phyloP scores from a whole-genome alignment of 441 rosid species.

The Populus hybrid region DNA sequence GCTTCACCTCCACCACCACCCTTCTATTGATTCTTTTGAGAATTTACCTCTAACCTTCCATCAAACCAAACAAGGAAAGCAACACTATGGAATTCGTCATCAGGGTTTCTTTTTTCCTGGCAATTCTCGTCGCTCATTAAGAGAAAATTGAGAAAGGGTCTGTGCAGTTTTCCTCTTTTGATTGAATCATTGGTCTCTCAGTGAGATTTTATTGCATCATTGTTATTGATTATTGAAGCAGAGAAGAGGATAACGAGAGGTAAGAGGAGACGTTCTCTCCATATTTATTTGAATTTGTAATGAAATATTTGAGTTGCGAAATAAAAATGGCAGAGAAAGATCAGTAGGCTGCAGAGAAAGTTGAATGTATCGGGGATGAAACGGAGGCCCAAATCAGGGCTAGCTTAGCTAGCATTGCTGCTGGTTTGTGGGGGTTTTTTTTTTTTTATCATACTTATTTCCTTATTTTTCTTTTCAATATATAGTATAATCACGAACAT shows the following conservation, averaged over 20 bases:
- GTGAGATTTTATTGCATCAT: conserved; percentile 1
- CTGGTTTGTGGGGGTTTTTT: conserved; percentile 37
- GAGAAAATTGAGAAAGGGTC: conserved; percentile 14
- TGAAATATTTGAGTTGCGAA: conserved; percentile 50
- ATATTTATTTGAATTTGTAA: conserved; percentile 54
- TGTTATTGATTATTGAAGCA: conserved; percentile 19
- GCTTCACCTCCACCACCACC: conserved; percentile 98
- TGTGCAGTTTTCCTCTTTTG: not conserved
- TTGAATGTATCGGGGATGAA: conserved; percentile 56
- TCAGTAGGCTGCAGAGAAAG: conserved; percentile 48
- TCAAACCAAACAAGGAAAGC: conserved; percentile 3
- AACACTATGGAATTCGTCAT: not conserved
- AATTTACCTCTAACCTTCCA: conserved; percentile 51
- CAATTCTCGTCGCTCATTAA: conserved; percentile 47
- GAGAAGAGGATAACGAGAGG: conserved; percentile 26
- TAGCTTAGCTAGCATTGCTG: conserved; percentile 3
- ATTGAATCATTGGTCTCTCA: not conserved
- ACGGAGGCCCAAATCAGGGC: conserved; percentile 33
- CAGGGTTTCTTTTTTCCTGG: conserved; percentile 18
- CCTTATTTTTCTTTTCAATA: conserved; percentile 19
- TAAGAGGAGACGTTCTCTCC: conserved; percentile 47
- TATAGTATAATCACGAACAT: conserved; percentile 49
- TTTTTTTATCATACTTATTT: conserved; percentile 1
- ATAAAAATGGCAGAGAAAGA: conserved; percentile 41
- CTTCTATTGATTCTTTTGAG: conserved; percentile 87